Evolutionary conservation across 495 filamentous ascomycete species (phyloP).

Genomic region (Sordaria brevicollis): DNA sequence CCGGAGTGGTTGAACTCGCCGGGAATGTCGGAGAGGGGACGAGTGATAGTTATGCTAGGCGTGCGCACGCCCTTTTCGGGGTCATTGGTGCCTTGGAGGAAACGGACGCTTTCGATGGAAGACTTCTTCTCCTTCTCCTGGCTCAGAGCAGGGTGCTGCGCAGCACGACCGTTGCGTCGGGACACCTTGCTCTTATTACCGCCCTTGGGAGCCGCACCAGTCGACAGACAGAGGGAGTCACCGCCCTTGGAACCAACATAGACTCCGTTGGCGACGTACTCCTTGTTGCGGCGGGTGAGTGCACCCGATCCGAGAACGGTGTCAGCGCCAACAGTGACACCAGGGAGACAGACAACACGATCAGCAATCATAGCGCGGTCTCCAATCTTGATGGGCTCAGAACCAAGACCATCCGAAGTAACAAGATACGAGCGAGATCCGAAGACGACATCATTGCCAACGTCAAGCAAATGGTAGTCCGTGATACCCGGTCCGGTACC

Average conservation of each 20-base stretch:
- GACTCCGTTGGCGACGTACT: conserved; percentile 26
- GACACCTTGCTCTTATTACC: not conserved
- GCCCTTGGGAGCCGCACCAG: not conserved
- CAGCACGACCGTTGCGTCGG: not conserved
- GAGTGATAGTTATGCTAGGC: not conserved
- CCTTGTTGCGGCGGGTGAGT: conserved; percentile 26
- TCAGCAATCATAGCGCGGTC: conserved; percentile 32
- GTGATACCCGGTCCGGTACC: conserved; percentile 33
- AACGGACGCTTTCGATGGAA: not conserved
- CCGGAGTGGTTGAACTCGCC: not conserved
- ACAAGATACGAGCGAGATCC: conserved; percentile 34
- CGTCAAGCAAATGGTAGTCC: conserved; percentile 35
- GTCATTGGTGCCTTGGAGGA: not conserved
- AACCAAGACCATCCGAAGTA: conserved; percentile 33
- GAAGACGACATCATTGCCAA: conserved; percentile 38
- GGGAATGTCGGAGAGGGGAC: not conserved
- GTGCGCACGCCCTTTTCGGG: not conserved
- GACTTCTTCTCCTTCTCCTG: not conserved
- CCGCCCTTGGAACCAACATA: conserved; percentile 36
- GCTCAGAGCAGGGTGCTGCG: not conserved
- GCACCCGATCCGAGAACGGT: conserved; percentile 36
- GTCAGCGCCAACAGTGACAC: conserved; percentile 22
- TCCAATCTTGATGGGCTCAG: conserved; percentile 26
- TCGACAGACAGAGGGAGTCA: conserved; percentile 27
- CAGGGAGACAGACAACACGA: conserved; percentile 24